These are phyloP conservation scores for Aureobasidium mangrovei DNA, from an alignment of 2,329 filamentous ascomycete species.

Conservation along the genomic window DNA sequence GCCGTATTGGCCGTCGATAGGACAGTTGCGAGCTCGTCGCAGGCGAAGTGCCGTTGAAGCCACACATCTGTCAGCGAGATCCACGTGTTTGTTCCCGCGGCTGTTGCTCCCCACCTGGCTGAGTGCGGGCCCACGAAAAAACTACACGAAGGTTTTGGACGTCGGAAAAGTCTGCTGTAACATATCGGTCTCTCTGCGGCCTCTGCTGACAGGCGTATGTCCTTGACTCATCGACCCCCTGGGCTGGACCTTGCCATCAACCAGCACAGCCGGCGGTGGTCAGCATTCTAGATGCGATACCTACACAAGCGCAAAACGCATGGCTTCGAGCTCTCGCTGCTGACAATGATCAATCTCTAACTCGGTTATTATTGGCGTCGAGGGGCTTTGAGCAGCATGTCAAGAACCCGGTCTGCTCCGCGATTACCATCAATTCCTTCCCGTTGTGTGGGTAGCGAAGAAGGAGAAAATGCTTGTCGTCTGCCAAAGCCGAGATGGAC, in stretches of 20 bases:
- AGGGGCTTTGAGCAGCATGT: neutral
- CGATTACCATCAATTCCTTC: neutral
- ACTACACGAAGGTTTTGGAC: neutral
- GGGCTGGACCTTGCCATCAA: neutral
- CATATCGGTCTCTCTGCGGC: slow-evolving; percentile 2
- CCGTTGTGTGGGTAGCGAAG: neutral
- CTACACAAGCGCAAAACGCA: no score
- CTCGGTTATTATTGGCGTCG: neutral
- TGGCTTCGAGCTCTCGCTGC: neutral
- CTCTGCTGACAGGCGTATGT: neutral
- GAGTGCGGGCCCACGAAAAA: slow-evolving; percentile 4
- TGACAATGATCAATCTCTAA: neutral
- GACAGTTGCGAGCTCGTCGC: slow-evolving; percentile 8
- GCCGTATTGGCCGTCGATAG: slow-evolving; percentile 8
- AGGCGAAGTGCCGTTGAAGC: slow-evolving; percentile 1
- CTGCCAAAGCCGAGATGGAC: neutral
- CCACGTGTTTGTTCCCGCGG: slow-evolving; percentile 6
- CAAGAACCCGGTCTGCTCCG: slow-evolving; percentile 6
- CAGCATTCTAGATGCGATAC: neutral
- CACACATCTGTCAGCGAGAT: neutral
- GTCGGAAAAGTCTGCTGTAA: slow-evolving; percentile 7
- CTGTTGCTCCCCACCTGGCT: slow-evolving; percentile 1
- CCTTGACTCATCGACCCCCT: neutral
- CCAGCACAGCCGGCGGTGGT: neutral
- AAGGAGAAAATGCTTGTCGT: slow-evolving; percentile 6